Evolutionary conservation across 2,329 filamentous ascomycete species (phyloP).

Genomic region (Biscogniauxia marginata): DNA sequence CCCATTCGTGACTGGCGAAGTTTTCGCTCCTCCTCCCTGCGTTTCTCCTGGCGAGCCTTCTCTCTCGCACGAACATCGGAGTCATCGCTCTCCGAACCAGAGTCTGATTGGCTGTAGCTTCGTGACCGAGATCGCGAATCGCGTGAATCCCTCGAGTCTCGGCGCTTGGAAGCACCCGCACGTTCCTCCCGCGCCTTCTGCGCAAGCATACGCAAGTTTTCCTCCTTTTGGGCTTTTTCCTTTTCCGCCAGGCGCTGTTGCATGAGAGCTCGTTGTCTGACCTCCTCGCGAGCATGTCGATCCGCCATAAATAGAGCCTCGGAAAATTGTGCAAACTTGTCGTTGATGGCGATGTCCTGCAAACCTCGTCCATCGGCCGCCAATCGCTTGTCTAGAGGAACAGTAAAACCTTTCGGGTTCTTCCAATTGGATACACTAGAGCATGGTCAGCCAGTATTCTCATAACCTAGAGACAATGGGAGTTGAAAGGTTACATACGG

Average conservation of each 20-base stretch:
- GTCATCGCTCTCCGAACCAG: slow-evolving; percentile 59
- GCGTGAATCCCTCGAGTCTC: slow-evolving; percentile 40
- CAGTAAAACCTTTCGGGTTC: slow-evolving; percentile 97
- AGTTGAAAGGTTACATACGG: slow-evolving; percentile 42
- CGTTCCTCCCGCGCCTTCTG: slow-evolving; percentile 89
- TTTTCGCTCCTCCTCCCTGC: slow-evolving; percentile 83
- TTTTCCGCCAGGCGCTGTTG: slow-evolving; percentile 95
- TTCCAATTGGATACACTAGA: slow-evolving; percentile 87
- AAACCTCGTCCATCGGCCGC: slow-evolving; percentile 89
- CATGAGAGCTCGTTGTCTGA: slow-evolving; percentile 89
- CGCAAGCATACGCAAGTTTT: slow-evolving; percentile 81
- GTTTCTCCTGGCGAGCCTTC: slow-evolving; percentile 71
- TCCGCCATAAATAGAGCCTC: slow-evolving; percentile 95
- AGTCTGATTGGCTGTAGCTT: slow-evolving; percentile 55
- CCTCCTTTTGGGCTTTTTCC: slow-evolving; percentile 92
- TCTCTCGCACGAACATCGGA: slow-evolving; percentile 74
- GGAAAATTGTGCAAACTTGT: slow-evolving; percentile 96
- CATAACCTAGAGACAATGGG: not conserved
- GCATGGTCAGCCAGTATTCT: not conserved
- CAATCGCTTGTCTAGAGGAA: slow-evolving; percentile 90
- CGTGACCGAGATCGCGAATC: slow-evolving; percentile 45
- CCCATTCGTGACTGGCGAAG: slow-evolving; percentile 94
- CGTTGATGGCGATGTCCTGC: slow-evolving; percentile 94
- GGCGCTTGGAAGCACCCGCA: slow-evolving; percentile 50
- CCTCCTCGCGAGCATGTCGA: slow-evolving; percentile 90